Evolutionary conservation across 805 yeast species (phyloP).

Genomic region (Isabelozyma gotoi): DNA sequence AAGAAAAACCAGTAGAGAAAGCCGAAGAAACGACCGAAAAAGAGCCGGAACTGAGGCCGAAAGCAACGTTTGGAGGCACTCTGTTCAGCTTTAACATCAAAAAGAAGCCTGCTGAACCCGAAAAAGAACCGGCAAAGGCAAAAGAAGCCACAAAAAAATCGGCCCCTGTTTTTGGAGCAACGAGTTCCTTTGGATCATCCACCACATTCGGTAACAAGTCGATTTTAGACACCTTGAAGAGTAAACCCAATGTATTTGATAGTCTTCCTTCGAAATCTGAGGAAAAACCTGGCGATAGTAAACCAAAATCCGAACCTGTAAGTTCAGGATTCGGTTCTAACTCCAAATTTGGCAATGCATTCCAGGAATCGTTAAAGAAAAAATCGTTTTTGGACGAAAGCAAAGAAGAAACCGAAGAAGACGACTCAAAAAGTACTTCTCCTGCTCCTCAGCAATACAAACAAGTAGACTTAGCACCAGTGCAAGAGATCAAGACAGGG

Average conservation of each 20-base stretch:
- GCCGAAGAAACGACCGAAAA: neutral
- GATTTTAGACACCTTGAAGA: constrained; percentile 21
- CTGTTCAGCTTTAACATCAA: constrained; percentile 9
- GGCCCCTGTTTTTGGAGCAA: constrained; percentile 3
- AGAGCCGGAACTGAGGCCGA: neutral
- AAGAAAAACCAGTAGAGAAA: constrained; percentile 3
- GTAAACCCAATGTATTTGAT: constrained; percentile 26
- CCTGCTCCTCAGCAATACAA: constrained; percentile 40
- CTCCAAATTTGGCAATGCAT: constrained; percentile 53
- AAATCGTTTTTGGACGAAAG: constrained; percentile 58
- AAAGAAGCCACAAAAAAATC: neutral
- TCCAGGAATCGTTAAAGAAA: constrained; percentile 49
- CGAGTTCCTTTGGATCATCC: constrained; percentile 35
- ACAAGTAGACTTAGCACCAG: constrained; percentile 59
- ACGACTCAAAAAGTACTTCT: constrained; percentile 15
- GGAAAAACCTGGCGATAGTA: constrained; percentile 5
- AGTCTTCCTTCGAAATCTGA: constrained; percentile 12
- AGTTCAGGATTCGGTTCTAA: constrained; percentile 46
- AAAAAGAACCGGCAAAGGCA: constrained; percentile 2
- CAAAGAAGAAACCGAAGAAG: constrained; percentile 18
- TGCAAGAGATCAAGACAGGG: constrained; percentile 70
- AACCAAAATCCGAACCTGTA: neutral
- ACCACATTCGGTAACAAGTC: constrained; percentile 36
- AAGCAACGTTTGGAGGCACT: constrained; percentile 8
- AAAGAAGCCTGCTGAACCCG: neutral